These are phyloP conservation scores for Vaccinium vitisidaea DNA, from an alignment of 148 eudicot species.

Conservation along the genomic window DNA sequence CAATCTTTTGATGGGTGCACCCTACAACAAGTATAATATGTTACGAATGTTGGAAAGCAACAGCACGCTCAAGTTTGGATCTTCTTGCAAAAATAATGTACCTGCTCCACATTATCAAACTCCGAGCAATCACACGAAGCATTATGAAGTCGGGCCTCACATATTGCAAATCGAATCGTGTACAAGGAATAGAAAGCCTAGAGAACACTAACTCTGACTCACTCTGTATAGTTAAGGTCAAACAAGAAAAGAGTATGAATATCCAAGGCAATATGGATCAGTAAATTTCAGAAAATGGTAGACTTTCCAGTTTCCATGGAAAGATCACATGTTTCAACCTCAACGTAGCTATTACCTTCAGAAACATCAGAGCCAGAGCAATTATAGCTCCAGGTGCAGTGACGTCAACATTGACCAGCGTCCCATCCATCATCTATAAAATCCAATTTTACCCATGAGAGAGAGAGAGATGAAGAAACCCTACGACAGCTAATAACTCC, in stretches of 20 bases:
- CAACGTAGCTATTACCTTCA: constrained; percentile 57
- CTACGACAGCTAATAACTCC: neutral
- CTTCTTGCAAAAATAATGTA: constrained; percentile 12
- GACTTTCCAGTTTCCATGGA: neutral
- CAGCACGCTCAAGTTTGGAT: neutral
- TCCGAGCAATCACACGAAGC: constrained; percentile 95
- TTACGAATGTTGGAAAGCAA: neutral
- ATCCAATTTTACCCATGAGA: neutral
- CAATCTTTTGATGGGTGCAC: constrained; percentile 77
- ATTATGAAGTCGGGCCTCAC: constrained; percentile 95
- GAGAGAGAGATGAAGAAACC: neutral
- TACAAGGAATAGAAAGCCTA: constrained; percentile 82
- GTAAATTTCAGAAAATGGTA: neutral
- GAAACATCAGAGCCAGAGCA: constrained; percentile 84
- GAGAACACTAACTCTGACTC: constrained; percentile 76
- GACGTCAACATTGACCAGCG: constrained; percentile 76
- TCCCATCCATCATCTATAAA: constrained; percentile 68
- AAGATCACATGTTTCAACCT: constrained; percentile 8
- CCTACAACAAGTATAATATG: constrained; percentile 34
- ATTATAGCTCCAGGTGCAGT: constrained; percentile 96
- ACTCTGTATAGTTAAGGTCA: constrained; percentile 48
- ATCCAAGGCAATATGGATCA: neutral
- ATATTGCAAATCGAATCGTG: constrained; percentile 85
- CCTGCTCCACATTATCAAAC: constrained; percentile 98
- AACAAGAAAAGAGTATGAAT: neutral